Evolutionary conservation across 441 rosid species (phyloP), one percentile per base, ranked within the genome.

Genomic region (Gossypium schwendimanii): DNA sequence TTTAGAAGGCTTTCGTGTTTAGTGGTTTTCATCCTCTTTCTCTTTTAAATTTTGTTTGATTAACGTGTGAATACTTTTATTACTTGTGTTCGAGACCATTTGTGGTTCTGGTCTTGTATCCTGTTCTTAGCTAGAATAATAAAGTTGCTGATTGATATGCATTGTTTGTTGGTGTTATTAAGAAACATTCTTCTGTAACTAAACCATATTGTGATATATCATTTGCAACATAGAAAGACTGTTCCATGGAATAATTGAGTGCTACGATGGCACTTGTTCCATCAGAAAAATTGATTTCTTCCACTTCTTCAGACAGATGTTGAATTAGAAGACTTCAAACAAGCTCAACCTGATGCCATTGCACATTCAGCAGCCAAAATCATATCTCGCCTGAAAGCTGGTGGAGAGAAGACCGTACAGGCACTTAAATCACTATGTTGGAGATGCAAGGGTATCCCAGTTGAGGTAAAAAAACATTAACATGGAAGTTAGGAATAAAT

Each of bases 391-490:
- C 72, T 91, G 60, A 90, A 93, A 82, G 90, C 88, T 71, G 85
- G 79, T 41, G 92, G 93, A 73, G 94, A 89, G 70, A 87, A 85
- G 73, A 78, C 87, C 45, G 76, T 75, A 1, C 84, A 88, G 77
- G 94, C 97, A 47, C 85, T 96, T 50, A 88, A 76, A 73, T 88
- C 97, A 71, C 73, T 95, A 57, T 91, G 98, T 79, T 91, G 90
- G 86, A 89, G 93, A 85, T 82, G 84, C 70, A 91, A 89, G 80
- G 88, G 94, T 63, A 82, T 93, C 67, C 97, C 84, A 82, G 97
- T 88, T 23, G 98, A 93, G 97, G 99, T 95, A 26, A 87, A 84
- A 52, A 21, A n/a, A 59, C 67, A 20, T 24, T 23, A 59, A 33
- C 1, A 44, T 70, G 14, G 14, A 55, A 57, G 72, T 60, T 60